Percentiles rank a stretch among this genome's conserved stretches.
Conservation (phyloP, 2,329 filamentous ascomycete species). For the Elsinoe australis region DNA sequence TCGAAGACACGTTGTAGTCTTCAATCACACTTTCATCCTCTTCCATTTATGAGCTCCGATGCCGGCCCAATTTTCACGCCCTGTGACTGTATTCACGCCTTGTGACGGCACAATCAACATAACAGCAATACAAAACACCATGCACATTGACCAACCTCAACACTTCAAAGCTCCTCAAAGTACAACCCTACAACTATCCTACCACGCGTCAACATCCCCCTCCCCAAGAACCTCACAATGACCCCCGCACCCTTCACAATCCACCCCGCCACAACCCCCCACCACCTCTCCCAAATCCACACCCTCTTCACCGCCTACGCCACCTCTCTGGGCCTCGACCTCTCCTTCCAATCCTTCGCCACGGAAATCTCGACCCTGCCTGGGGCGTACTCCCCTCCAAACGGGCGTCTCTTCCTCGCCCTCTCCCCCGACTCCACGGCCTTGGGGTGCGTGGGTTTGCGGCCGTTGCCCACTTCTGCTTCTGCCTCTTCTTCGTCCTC, state of each 20-base stretch:
- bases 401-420: conserved; percentile 46
- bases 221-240: background rate
- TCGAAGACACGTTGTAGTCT: no score
- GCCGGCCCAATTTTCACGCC: no score
- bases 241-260: conserved; percentile 26
- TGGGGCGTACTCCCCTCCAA: conserved; percentile 44
- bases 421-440: conserved; percentile 24
- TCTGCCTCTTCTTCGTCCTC: no score
- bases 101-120: no score
- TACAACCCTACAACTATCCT: background rate
- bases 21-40: no score
- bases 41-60: no score
- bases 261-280: conserved; percentile 33
- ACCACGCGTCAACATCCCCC: background rate
- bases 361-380: conserved; percentile 47
- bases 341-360: conserved; percentile 50
- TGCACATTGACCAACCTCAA: no score
- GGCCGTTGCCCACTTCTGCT: conserved; percentile 30
- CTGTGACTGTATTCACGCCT: no score
- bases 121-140: no score
- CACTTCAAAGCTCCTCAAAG: no score
- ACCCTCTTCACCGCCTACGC: conserved; percentile 36
- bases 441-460: conserved; percentile 47
- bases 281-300: conserved; percentile 35
- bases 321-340: conserved; percentile 44